These are phyloP conservation scores for Gossypium gossypioides DNA, from an alignment of 441 rosid species.

Conservation along the genomic window DNA sequence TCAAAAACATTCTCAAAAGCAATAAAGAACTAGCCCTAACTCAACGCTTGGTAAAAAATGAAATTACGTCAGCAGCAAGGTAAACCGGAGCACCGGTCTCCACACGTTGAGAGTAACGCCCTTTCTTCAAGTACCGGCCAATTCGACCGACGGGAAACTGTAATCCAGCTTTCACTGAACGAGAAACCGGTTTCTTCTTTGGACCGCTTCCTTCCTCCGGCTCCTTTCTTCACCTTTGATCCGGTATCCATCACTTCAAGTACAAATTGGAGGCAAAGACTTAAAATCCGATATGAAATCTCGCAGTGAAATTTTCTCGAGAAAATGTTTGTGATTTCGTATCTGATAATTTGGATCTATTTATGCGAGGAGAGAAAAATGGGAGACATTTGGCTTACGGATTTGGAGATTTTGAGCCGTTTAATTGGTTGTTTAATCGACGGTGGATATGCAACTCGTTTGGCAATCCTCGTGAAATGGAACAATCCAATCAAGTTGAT, in stretches of 20 bases:
- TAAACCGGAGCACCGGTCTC: slow-evolving; percentile 71
- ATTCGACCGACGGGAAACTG: slow-evolving; percentile 59
- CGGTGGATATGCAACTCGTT: slow-evolving; percentile 8
- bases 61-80: slow-evolving; percentile 52
- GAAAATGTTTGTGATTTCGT: neutral
- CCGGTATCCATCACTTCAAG: slow-evolving; percentile 14
- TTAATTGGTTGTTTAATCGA: slow-evolving; percentile 17
- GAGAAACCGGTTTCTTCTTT: slow-evolving; percentile 50
- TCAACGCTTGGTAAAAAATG: neutral
- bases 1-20: too few relatives aligned
- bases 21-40: too few relatives aligned
- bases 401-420: slow-evolving; percentile 11
- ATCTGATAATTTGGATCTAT: too few relatives aligned
- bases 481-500: neutral
- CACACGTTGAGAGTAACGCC: slow-evolving; percentile 39
- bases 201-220: slow-evolving; percentile 58
- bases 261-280: neutral
- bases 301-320: neutral
- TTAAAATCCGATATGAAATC: neutral
- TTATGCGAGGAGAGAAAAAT: neutral
- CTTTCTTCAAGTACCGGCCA: slow-evolving; percentile 52
- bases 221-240: slow-evolving; percentile 43
- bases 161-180: slow-evolving; percentile 47
- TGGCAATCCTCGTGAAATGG: slow-evolving; percentile 16
- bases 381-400: slow-evolving; percentile 2